Base-by-base conservation (phyloP, 164 flowering plant genomes). In the Warburgia ugandensis region DNA sequence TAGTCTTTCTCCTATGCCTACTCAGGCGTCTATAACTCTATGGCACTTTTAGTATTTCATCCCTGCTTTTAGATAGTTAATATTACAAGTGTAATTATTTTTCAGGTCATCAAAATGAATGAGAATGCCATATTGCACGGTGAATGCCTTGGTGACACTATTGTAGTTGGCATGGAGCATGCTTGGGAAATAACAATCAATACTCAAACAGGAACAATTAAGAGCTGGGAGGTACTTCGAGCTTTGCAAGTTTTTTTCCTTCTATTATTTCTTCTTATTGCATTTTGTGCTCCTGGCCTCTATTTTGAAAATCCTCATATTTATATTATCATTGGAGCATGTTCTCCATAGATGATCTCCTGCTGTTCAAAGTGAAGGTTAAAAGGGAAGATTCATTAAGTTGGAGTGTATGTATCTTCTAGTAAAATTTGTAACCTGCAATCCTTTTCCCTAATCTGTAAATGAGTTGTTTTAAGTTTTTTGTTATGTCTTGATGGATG, bases 161-260 rank as follows among this genome's bases (percentile, higher is more conserved):
- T 92, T 17, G 72, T 59, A 56, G 49, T 92, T 42, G 64, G 70
- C 56, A 73, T 66, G 43, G 64, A 68, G 39, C 59, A 73, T 9
- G 45, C 11, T 4, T 83, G 94, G 91, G 89, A 77, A 70, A 80
- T 92, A 13, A 67, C 48, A 31, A 54, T 88, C n/a, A 78, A 79
- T 61, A 35, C 73, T 30, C 58, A 39, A 59, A 75, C 78, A 7
- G 99, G 99, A 64, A 49, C 61, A 31, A 58, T 92, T 53, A 89
- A 83, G 47, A 75, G 76, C 74, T 92, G 99, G 99, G 76, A 80
- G 99, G 99, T 92, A 80, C n/a, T 27, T 37, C n/a, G n/a, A n/a
- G n/a, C n/a, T n/a, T 3, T 37, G 37, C 19, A 5, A n/a, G 19
- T 23, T 23, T 27, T 11, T n/a, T 5, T 43, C 13, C 22, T 55